Percentiles rank a stretch among this genome's conserved stretches.
Conservation (phyloP, 345 rosid genomes). For the Garcia nutans region DNA sequence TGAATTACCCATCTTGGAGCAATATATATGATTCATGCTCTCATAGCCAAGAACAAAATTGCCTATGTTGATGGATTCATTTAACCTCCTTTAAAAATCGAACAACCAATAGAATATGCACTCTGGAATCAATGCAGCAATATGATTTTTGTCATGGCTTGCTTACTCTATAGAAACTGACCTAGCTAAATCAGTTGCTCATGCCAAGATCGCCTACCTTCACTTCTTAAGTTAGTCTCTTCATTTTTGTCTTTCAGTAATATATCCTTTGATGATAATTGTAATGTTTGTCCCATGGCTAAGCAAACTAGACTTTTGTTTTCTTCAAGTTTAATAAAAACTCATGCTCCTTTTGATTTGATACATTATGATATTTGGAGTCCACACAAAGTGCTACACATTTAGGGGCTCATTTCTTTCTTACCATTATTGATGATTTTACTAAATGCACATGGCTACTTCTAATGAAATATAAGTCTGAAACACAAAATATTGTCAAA, state of each 20-base stretch:
- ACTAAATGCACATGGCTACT: no score
- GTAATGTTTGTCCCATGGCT: neutral
- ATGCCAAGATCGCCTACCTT: no score
- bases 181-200: no score
- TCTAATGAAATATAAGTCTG: neutral
- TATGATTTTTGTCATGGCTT: neutral
- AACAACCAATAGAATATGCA: no score
- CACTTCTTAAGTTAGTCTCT: neutral
- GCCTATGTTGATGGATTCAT: no score
- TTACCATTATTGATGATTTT: neutral
- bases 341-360: neutral
- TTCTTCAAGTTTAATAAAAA: no score
- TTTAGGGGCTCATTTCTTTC: neutral
- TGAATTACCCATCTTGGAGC: no score
- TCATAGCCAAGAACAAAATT: no score
- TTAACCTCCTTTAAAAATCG: no score
- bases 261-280: neutral
- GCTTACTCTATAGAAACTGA: no score
- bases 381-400: neutral
- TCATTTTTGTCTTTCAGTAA: neutral
- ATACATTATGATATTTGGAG: neutral
- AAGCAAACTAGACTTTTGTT: neutral
- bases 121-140: no score
- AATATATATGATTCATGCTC: no score
- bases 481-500: neutral